phyloP scores from a whole-genome alignment of 495 filamentous ascomycete species.

The Penicillium waksmanii region DNA sequence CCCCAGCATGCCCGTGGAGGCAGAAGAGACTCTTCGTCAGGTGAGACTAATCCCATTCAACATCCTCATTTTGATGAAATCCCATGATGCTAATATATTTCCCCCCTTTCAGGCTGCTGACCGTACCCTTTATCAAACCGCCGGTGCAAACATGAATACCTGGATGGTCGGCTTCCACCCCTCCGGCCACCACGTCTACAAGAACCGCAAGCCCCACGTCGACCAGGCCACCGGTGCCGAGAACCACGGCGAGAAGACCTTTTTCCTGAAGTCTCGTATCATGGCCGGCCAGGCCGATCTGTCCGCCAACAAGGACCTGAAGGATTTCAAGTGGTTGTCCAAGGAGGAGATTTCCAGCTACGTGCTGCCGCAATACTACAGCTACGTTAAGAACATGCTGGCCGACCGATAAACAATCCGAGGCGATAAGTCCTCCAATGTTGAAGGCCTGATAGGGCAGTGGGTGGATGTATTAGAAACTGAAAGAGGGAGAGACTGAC shows the following conservation, averaged over 20 bases:
- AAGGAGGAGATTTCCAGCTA: conserved; percentile 79
- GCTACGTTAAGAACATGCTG: conserved; percentile 77
- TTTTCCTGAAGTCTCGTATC: conserved; percentile 94
- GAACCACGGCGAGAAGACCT: conserved; percentile 73
- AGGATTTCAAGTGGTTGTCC: conserved; percentile 89
- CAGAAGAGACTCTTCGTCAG: conserved; percentile 75
- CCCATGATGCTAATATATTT: conserved; percentile 9
- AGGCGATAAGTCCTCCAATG: background rate
- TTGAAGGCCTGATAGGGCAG: background rate
- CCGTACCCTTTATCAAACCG: conserved; percentile 72
- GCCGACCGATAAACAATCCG: conserved; percentile 59
- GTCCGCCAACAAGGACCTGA: conserved; percentile 68
- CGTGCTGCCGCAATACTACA: conserved; percentile 68
- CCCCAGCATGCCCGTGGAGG: conserved; percentile 66
- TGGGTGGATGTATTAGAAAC: conserved; percentile 9
- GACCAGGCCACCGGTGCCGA: conserved; percentile 41
- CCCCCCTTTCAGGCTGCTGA: conserved; percentile 68
- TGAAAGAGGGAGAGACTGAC: conserved; percentile 1
- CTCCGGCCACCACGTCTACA: conserved; percentile 72
- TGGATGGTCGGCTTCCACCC: conserved; percentile 95
- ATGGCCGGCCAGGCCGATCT: conserved; percentile 95
- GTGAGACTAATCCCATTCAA: conserved; percentile 54
- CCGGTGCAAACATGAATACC: conserved; percentile 96
- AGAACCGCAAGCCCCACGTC: conserved; percentile 40
- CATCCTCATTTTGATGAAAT: background rate